Evolutionary conservation across 176 grass and related monocot genomes (phyloP), one percentile per base, ranked within the genome.

Genomic region (Alloteropsis semialata): DNA sequence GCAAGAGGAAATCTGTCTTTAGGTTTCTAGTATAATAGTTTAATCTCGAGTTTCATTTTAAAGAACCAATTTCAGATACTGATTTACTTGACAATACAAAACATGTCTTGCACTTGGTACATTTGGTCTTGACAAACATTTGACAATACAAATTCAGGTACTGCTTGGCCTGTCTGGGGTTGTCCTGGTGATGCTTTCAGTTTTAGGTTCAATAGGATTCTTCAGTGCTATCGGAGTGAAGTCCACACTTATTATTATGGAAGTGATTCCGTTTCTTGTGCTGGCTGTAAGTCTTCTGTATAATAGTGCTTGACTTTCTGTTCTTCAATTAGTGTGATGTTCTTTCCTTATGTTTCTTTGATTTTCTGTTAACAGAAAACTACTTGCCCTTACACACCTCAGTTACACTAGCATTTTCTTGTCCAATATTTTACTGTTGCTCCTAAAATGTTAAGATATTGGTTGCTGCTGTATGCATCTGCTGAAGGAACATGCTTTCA

Each of bases 231-330:
- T 95, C 76, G 93, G 91, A 79, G 89, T 99, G 70, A 99, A 96
- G 86, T 95, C 96, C 46, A 99, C 96, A 37, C 89, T 99, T 60
- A 99, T 99, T 57, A 99, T 99, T 70, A 93, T 99, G 93, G 96
- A 99, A 99, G 96, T 99, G 42, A 99, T 99, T 87, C 96, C 96
- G 48, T 99, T 99, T 92, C 91, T 99, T 67, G 96, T 92, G 80
- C 80, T 99, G 44, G 96, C 96, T 18, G 96, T 99, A 99, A 90
- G 96, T 95, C 45, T 86, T 88, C 64, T 84, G 29, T 56, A 43
- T 36, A 79, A 6, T 56, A 72, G 8, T 44, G 39, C 41, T 42
- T 87, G 34, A 71, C 79, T 88, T 75, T 69, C 11, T 30, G 9
- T 78, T 76, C 49, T 66, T 61, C 5, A 68, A n/a, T 33, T 44